phyloP scores from a whole-genome alignment of 2,329 filamentous ascomycete genomes.

The Microascus cirrosus region DNA sequence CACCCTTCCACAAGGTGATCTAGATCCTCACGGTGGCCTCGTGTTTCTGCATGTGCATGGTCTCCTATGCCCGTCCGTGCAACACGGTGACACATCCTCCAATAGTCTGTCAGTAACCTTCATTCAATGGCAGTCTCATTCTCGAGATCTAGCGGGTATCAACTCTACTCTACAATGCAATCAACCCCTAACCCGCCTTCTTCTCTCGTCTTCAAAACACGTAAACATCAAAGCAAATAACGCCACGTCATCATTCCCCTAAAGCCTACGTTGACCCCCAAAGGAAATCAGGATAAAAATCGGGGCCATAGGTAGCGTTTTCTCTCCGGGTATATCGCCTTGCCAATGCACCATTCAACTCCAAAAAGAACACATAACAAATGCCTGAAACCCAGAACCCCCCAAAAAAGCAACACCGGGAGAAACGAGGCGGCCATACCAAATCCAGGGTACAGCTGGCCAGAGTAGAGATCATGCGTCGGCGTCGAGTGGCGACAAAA shows the following conservation, averaged over 20 bases:
- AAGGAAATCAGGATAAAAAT: neutral
- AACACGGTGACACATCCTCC: too few species aligned
- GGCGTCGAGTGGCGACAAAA: neutral
- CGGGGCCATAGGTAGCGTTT: neutral
- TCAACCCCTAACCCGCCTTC: neutral
- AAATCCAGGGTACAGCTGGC: neutral
- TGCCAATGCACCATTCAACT: neutral
- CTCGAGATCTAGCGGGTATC: neutral
- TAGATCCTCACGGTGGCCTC: too few species aligned
- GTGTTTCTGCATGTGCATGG: too few species aligned
- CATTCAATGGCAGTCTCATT: neutral
- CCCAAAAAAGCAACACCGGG: too few species aligned
- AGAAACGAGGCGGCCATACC: neutral
- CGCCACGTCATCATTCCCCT: too few species aligned
- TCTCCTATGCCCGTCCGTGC: neutral
- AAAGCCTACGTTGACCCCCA: neutral
- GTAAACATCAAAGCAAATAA: neutral
- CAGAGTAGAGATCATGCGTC: neutral
- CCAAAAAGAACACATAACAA: neutral
- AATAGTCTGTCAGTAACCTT: neutral
- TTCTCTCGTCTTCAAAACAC: neutral
- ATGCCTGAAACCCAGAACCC: too few species aligned
- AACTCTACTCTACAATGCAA: neutral
- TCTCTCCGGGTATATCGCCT: neutral
- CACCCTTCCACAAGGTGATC: too few species aligned